Base-by-base conservation (phyloP, 1,139 yeast species). In the Dujonia santamariae region DNA sequence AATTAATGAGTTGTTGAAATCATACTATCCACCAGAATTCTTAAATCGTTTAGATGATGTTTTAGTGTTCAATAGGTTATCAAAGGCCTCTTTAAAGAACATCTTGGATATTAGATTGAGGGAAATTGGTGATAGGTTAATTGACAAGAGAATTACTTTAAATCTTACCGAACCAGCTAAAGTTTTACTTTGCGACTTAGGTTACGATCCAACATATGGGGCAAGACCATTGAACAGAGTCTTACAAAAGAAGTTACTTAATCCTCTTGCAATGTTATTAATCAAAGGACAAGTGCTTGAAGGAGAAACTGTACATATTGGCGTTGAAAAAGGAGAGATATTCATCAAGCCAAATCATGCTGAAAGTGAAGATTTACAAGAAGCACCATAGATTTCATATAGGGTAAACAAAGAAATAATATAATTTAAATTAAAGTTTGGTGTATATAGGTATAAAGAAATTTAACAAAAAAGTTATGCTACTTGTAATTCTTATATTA, bases 191-290 rank as follows among this genome's bases (percentile, higher is more conserved):
- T 81, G 90, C 4, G 80, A 82, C 24, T 66, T 83, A 45, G 98
- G 98, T 3, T 92, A 90, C 55, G 97, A 90, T 53, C 87, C 87
- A 21, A 59, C 80, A 29, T 92, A 90, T 52, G 98, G 98, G 46
- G 98, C 98, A 1, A 77, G 98, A 54, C 98, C 98, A 6, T 72
- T 92, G 54, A 92, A 92, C 67, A 76, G 98, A 48, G 75, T 88
- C 26, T 78, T 92, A 41, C 96, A 87, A 55, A 86, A 84, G 66
- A 66, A 73, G 45, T 56, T 92, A 14, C 68, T 92, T 58, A 88
- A 90, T 53, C 96, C 97, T 23, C 73, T 92, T 73, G 95, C 97
- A 1, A 72, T 77, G 56, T 65, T 75, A 48, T 58, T 92, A 64
- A 76, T 92, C 44, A 79, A 79, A 50, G 97, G 97, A 3, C 83